These are phyloP conservation scores for Pulveroboletus ravenelii DNA, from an alignment of 768 basidiomycete species.

Conservation along the genomic window DNA sequence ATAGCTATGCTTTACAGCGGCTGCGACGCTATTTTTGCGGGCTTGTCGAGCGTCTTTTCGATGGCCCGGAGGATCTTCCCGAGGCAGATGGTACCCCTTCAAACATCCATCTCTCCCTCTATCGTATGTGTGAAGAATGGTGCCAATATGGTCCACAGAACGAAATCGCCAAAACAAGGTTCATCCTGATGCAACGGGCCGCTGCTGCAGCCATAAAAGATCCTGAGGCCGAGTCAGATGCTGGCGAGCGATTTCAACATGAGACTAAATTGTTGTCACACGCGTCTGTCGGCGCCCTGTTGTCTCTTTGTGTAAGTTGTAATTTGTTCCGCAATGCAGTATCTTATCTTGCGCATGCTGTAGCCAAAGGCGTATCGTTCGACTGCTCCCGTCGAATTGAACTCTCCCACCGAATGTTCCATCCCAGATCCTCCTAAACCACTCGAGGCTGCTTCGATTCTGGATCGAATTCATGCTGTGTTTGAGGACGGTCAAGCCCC, in stretches of 20 bases:
- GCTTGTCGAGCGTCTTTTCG: conserved; percentile 80
- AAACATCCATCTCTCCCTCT: conserved; percentile 73
- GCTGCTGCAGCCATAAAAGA: conserved; percentile 52
- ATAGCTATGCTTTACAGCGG: conserved; percentile 72
- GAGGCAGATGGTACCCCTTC: conserved; percentile 71
- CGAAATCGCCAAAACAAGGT: conserved; percentile 65
- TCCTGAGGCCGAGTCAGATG: conserved; percentile 46
- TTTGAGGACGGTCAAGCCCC: conserved; percentile 53
- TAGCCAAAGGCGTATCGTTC: conserved; percentile 80
- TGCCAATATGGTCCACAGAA: conserved; percentile 78
- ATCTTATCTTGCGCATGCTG: neutral
- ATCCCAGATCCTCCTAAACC: conserved; percentile 48
- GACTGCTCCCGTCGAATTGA: conserved; percentile 46
- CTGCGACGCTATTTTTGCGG: conserved; percentile 90
- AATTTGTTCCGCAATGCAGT: neutral
- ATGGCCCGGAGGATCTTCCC: conserved; percentile 62
- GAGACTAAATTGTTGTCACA: conserved; percentile 71
- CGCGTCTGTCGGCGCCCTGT: conserved; percentile 82
- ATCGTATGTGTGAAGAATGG: conserved; percentile 90
- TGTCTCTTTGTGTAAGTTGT: conserved; percentile 78
- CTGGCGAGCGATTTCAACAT: conserved; percentile 56
- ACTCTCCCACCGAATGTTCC: conserved; percentile 60
- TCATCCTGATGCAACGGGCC: conserved; percentile 66
- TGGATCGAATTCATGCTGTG: conserved; percentile 69
- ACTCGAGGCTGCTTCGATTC: conserved; percentile 45